Evolutionary conservation across 352 stramenopile genomes (phyloP).

Genomic region (Discostella stelligera): DNA sequence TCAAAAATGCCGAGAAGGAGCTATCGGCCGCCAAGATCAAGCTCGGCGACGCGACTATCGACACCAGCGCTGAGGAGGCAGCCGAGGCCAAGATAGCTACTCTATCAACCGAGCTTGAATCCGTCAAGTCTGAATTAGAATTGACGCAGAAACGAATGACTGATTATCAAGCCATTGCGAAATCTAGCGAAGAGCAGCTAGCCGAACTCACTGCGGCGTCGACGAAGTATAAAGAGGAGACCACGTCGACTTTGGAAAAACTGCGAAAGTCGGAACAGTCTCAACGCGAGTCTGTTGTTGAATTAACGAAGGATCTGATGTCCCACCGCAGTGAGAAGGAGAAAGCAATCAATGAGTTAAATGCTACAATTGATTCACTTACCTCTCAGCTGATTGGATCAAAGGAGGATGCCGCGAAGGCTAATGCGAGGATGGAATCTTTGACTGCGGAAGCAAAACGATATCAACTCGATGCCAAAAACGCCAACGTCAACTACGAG

Average conservation of each 20-base stretch:
- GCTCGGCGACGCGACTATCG: slow-evolving; percentile 56
- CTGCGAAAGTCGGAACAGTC: slow-evolving; percentile 53
- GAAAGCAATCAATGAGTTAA: slow-evolving; percentile 62
- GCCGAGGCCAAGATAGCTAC: slow-evolving; percentile 52
- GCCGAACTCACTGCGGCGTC: slow-evolving; percentile 59
- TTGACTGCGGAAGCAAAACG: slow-evolving; percentile 61
- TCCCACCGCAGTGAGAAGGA: slow-evolving; percentile 61
- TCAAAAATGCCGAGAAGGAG: slow-evolving; percentile 50
- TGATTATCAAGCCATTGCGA: slow-evolving; percentile 71
- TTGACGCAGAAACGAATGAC: slow-evolving; percentile 48
- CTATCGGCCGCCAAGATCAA: slow-evolving; percentile 62
- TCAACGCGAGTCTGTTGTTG: slow-evolving; percentile 67
- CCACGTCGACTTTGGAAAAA: slow-evolving; percentile 49
- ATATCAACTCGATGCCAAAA: slow-evolving; percentile 61
- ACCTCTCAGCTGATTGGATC: slow-evolving; percentile 28
- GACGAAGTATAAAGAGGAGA: slow-evolving; percentile 61
- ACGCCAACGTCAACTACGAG: slow-evolving; percentile 73
- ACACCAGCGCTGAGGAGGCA: slow-evolving; percentile 51
- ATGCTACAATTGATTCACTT: slow-evolving; percentile 57
- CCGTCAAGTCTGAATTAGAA: slow-evolving; percentile 55
- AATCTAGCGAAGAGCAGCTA: slow-evolving; percentile 63
- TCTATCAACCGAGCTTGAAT: slow-evolving; percentile 60
- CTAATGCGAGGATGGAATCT: slow-evolving; percentile 43
- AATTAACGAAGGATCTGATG: slow-evolving; percentile 77
- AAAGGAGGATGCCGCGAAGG: slow-evolving; percentile 40